These are phyloP conservation scores for Forsythia suspensa DNA, from an alignment of 257 asterid species.

Conservation along the genomic window DNA sequence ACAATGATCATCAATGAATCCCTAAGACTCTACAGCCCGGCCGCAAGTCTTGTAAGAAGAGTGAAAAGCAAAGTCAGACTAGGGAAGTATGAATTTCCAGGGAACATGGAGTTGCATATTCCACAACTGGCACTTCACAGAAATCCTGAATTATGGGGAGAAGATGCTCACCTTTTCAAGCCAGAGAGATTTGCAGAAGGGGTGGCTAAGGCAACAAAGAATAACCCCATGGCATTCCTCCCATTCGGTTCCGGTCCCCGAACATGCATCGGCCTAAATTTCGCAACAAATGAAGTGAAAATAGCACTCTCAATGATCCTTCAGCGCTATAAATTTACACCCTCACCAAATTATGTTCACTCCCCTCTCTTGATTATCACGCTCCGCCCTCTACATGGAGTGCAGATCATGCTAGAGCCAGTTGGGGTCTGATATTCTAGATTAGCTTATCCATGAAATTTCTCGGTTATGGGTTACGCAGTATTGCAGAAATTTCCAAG, in stretches of 20 bases:
- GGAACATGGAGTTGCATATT: slow-evolving; percentile 33
- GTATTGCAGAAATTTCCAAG: too few relatives aligned
- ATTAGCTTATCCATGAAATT: not conserved
- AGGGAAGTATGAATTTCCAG: slow-evolving; percentile 35
- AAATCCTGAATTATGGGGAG: slow-evolving; percentile 38
- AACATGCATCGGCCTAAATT: slow-evolving; percentile 45
- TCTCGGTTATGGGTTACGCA: too few relatives aligned
- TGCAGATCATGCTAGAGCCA: not conserved
- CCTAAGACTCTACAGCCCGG: slow-evolving; percentile 42
- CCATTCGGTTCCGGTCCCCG: slow-evolving; percentile 47
- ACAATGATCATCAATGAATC: slow-evolving; percentile 45
- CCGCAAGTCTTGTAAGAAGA: slow-evolving; percentile 33
- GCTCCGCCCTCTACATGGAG: not conserved
- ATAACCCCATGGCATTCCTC: slow-evolving; percentile 44
- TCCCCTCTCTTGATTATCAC: not conserved
- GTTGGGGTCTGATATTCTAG: not conserved
- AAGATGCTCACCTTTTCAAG: slow-evolving; percentile 40
- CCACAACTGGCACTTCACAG: slow-evolving; percentile 35
- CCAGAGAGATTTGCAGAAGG: slow-evolving; percentile 48
- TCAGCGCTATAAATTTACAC: slow-evolving; percentile 34
- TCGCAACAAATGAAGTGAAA: slow-evolving; percentile 43
- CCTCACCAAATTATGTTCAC: not conserved
- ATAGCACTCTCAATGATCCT: slow-evolving; percentile 47
- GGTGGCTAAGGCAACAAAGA: slow-evolving; percentile 36
- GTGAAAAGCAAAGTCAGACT: slow-evolving; percentile 21